phyloP scores from a whole-genome alignment of 2,329 filamentous ascomycete species.

The Ceratocystis eucalypticola region DNA sequence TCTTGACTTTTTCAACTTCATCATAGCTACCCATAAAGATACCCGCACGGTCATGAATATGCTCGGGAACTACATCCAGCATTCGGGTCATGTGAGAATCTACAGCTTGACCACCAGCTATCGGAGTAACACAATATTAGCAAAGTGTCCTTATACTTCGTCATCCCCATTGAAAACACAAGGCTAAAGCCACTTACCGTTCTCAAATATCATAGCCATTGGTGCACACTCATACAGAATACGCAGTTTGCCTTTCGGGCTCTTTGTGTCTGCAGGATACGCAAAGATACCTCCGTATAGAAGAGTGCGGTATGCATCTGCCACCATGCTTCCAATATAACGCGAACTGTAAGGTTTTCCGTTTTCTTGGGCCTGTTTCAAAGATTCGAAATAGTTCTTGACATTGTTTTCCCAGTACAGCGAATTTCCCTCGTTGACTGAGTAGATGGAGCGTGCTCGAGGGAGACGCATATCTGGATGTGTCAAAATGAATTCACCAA shows the following conservation, averaged over 20 bases:
- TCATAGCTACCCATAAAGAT: constrained; percentile 94
- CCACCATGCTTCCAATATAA: constrained; percentile 97
- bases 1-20: constrained; percentile 91
- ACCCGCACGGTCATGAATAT: constrained; percentile 89
- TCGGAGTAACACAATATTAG: constrained; percentile 24
- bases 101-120: constrained; percentile 82
- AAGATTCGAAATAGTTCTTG: constrained; percentile 73
- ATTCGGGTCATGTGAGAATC: constrained; percentile 85
- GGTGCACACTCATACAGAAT: constrained; percentile 98
- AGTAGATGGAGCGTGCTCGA: constrained; percentile 73
- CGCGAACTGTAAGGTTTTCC: constrained; percentile 87
- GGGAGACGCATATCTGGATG: constrained; percentile 91
- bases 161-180: not conserved
- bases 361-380: constrained; percentile 63
- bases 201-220: constrained; percentile 98
- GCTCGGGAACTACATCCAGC: constrained; percentile 74
- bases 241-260: constrained; percentile 90
- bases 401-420: constrained; percentile 88
- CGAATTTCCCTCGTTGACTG: constrained; percentile 96
- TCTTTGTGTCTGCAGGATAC: constrained; percentile 96
- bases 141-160: not conserved
- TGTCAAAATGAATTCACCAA: constrained; percentile 97
- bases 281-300: constrained; percentile 95
- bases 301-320: constrained; percentile 89
- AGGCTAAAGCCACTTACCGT: constrained; percentile 48